phyloP scores from a whole-genome alignment of 768 basidiomycete species.

The Amanita rubescens region DNA sequence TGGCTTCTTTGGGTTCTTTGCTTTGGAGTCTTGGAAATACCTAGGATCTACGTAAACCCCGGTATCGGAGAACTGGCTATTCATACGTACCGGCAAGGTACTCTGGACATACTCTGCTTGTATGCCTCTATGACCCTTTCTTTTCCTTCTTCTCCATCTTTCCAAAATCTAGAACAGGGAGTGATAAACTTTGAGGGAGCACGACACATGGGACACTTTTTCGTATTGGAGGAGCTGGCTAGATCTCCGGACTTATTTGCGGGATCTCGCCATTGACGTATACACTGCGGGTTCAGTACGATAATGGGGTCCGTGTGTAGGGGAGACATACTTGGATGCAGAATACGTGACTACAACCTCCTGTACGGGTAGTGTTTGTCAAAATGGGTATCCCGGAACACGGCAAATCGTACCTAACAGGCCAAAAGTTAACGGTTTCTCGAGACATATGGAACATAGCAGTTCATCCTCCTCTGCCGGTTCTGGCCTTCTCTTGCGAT shows the following conservation, averaged over 20 bases:
- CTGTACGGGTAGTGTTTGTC: constrained; percentile 26
- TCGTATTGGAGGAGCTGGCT: constrained; percentile 50
- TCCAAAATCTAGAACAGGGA: constrained; percentile 65
- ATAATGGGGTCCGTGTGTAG: neutral
- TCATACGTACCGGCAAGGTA: constrained; percentile 54
- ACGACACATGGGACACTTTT: constrained; percentile 78
- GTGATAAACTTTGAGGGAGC: constrained; percentile 57
- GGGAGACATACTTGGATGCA: constrained; percentile 51
- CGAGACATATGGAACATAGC: constrained; percentile 67
- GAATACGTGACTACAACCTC: constrained; percentile 71
- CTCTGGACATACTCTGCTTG: constrained; percentile 64
- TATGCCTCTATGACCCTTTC: constrained; percentile 44
- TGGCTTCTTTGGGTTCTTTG: constrained; percentile 30
- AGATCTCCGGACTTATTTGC: constrained; percentile 43
- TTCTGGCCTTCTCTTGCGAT: constrained; percentile 9
- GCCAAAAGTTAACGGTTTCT: constrained; percentile 63
- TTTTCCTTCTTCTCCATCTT: constrained; percentile 48
- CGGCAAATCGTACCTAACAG: constrained; percentile 43
- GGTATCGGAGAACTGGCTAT: neutral
- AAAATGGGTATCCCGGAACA: too few species aligned
- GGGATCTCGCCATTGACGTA: constrained; percentile 72
- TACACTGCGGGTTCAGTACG: constrained; percentile 43
- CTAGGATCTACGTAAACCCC: constrained; percentile 23
- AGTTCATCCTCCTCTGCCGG: constrained; percentile 36
- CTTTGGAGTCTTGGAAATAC: constrained; percentile 52